These are phyloP conservation scores for Gremmenia infestans DNA, from an alignment of 2,329 filamentous ascomycete genomes.

Conservation along the genomic window DNA sequence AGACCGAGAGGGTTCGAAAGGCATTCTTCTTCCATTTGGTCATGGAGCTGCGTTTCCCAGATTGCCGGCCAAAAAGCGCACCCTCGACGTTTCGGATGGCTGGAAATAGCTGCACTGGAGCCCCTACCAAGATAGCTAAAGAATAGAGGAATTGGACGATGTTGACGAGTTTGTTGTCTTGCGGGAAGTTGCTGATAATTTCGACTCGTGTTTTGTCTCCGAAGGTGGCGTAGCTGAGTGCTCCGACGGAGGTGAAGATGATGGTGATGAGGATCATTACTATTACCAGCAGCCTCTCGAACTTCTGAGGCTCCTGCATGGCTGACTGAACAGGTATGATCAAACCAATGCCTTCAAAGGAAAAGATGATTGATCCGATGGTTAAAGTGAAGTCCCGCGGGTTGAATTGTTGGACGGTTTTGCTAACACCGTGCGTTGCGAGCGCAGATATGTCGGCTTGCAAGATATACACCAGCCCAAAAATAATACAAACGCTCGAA, in stretches of 20 bases:
- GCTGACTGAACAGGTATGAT: constrained; percentile 97
- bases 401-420: constrained; percentile 83
- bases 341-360: constrained; percentile 91
- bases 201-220: constrained; percentile 93
- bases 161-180: constrained; percentile 91
- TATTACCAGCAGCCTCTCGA: constrained; percentile 75
- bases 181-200: constrained; percentile 87
- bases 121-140: constrained; percentile 87
- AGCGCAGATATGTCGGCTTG: constrained; percentile 88
- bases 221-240: constrained; percentile 89
- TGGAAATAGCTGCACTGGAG: constrained; percentile 91
- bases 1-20: constrained; percentile 86
- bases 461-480: constrained; percentile 87
- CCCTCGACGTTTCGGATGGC: constrained; percentile 94
- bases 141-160: constrained; percentile 96
- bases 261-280: constrained; percentile 94
- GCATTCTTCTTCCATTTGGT: constrained; percentile 99
- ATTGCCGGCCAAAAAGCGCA: constrained; percentile 80
- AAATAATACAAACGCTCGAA: constrained; percentile 86
- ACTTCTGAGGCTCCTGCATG: constrained; percentile 85
- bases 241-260: constrained; percentile 83
- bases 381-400: constrained; percentile 87
- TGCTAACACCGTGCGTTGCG: constrained; percentile 64
- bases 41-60: constrained; percentile 86
- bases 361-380: constrained; percentile 96